Evolutionary conservation across 1,284 basidiomycete species (phyloP).

Genomic region (Volvariella volvacea): DNA sequence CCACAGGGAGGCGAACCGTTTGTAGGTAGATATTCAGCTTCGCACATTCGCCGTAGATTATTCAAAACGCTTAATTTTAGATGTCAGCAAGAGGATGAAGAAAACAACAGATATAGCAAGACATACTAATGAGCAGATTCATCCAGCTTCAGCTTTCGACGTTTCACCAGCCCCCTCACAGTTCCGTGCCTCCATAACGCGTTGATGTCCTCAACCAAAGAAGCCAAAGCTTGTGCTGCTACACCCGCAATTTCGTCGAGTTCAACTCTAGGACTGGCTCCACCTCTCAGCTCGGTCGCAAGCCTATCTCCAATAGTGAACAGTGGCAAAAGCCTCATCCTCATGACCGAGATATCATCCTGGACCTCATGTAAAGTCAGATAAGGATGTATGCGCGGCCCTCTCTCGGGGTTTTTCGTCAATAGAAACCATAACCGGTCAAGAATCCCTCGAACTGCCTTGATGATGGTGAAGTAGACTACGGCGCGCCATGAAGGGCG

Average conservation of each 20-base stretch:
- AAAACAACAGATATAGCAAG: constrained; percentile 3
- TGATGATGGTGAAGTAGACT: constrained; percentile 77
- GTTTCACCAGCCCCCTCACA: constrained; percentile 47
- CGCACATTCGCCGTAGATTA: constrained; percentile 55
- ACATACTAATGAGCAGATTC: constrained; percentile 73
- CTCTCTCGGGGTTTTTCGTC: constrained; percentile 11
- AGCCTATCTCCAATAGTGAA: constrained; percentile 61
- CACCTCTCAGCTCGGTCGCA: constrained; percentile 60
- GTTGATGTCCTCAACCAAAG: constrained; percentile 43
- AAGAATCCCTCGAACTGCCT: constrained; percentile 68
- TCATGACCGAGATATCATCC: constrained; percentile 44
- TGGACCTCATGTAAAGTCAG: constrained; percentile 24
- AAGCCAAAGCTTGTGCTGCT: constrained; percentile 47
- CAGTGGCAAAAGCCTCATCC: constrained; percentile 53
- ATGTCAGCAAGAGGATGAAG: neutral
- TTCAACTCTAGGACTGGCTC: constrained; percentile 19
- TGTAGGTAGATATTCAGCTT: constrained; percentile 62
- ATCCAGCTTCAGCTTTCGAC: constrained; percentile 59
- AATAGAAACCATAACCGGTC: constrained; percentile 65
- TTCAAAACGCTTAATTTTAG: constrained; percentile 53
- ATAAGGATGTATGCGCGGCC: constrained; percentile 11
- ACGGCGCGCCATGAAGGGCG: constrained; percentile 73
- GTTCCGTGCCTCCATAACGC: constrained; percentile 64
- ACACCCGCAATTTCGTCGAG: constrained; percentile 37
- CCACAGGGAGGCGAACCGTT: constrained; percentile 39